Base-by-base conservation (phyloP, 1,284 basidiomycete species). In the Anthracocystis panici-leucophaei region DNA sequence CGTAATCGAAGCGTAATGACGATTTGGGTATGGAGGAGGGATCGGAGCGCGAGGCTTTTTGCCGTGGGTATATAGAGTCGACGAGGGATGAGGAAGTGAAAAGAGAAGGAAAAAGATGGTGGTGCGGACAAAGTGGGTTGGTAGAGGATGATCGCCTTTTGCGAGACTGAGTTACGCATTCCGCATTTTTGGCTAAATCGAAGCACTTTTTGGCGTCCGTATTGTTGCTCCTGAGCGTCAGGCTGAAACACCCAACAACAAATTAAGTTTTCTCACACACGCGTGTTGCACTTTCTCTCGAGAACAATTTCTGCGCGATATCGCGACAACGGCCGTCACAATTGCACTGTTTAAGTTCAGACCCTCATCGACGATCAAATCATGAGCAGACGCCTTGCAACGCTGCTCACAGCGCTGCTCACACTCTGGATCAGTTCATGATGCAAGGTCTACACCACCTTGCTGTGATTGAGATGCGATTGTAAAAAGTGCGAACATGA, bases 31-130 rank as follows among this genome's bases (percentile, higher is more conserved):
- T 42, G 9, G 29, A 2, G 7, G 27, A 29, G 41, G 6, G 52
- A 21, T 42, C 5, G 18, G 40, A 33, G n/a, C 3, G 31, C 6
- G 44, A 25, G 23, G 38, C 40, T 44, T 10, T 40, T 45, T 5
- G 45, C 33, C 11, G 33, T n/a, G 55, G 56, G 56, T 57, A 57
- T 57, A 38, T 35, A 27, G 29, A 20, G 35, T 21, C 38, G 46
- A 48, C 20, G 46, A 29, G 35, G 11, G 35, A 49, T 27, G 44
- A 49, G 23, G 25, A n/a, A 18, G 23, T 27, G 55, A 33, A 38
- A 11, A 31, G 10, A n/a, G 44, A 41, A 29, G 23, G 25, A 25
- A 48, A 16, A 10, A 35, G 55, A 57, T 57, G 55, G 55, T 49
- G 55, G 35, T 40, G 45, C n/a, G 55, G 10, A 25, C 16, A 35